Base-by-base conservation (phyloP, 2,329 filamentous ascomycete species). In the Xylaria sp. region DNA sequence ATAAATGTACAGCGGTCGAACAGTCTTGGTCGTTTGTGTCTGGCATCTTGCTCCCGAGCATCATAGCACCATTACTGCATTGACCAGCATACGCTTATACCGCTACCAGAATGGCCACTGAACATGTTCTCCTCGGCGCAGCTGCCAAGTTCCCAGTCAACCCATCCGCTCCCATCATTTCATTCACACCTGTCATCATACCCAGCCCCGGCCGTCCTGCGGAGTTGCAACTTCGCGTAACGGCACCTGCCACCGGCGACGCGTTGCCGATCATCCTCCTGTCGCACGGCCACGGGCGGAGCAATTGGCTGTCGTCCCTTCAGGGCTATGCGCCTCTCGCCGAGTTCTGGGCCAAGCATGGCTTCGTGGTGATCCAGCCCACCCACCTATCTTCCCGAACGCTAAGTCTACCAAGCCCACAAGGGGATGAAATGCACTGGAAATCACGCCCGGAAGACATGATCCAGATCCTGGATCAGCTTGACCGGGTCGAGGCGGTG, bases 301-400 rank as follows among this genome's bases (percentile, higher is more conserved):
- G 79, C 63, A 79, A 80, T 60, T 75, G 79, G 65, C 76, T 83
- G 30, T 80, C 79, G 18, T 83, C 81, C 1, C 75, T 80, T 5
- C 76, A 83, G 45, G 81, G 81, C n/a, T 82, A 82, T 64, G 76
- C 75, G 3, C 81, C 81, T 3, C 71, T 83, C 5, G 78, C 74
- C 62, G 77, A 82, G 58, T 83, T 83, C 74, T 82, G 78, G 75
- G 81, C 81, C 5, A 74, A 77, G 20, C 81, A 80, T 55, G 81
- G 81, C 61, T 83, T 83, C 70, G 80, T 76, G 0, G 81, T 83
- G 4, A 73, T 83, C 12, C 81, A 83, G 65, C 81, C 81, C 3
- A 82, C 81, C 2, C 81, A 82, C 67, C 72, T 83, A 2, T 78
- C 74, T 60, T 82, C 81, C 25, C 70, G 71, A 45, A 76, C 76